Conservation (phyloP, 176 grass and related monocot genomes). For the Lolium perenne region DNA sequence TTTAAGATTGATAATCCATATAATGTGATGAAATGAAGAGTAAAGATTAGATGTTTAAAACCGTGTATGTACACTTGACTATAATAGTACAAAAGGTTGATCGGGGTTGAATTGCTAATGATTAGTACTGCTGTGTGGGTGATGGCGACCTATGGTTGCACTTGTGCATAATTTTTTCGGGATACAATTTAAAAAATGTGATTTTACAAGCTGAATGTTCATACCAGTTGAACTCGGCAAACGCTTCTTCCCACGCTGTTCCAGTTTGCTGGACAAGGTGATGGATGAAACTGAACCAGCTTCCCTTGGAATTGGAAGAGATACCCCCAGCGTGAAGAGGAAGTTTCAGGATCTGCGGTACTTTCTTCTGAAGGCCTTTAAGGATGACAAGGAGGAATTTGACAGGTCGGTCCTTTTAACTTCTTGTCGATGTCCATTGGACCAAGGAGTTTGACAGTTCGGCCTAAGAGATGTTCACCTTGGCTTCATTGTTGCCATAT, state of each 20-base stretch:
- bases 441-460: conserved; percentile 15
- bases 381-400: conserved; percentile 74
- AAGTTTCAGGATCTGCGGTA: conserved; percentile 72
- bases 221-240: conserved; percentile 83
- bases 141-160: not conserved
- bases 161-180: not conserved
- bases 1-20: conserved; percentile 12
- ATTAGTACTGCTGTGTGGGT: not conserved
- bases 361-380: conserved; percentile 64
- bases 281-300: conserved; percentile 70
- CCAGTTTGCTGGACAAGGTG: conserved; percentile 58
- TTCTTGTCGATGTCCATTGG: conserved; percentile 37
- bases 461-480: conserved; percentile 42
- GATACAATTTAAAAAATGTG: not conserved
- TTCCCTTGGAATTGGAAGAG: conserved; percentile 44
- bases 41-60: not conserved
- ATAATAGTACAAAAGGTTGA: not conserved
- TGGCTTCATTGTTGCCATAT: conserved; percentile 3
- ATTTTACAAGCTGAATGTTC: conserved; percentile 21
- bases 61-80: conserved; percentile 1
- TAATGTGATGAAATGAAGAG: not conserved
- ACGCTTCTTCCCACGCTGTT: conserved; percentile 83
- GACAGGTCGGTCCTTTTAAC: conserved; percentile 47
- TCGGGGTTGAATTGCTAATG: too few species aligned
- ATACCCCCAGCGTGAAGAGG: conserved; percentile 47